Base-by-base conservation (phyloP, 2,329 filamentous ascomycete genomes). In the Fonsecaea erecta region DNA sequence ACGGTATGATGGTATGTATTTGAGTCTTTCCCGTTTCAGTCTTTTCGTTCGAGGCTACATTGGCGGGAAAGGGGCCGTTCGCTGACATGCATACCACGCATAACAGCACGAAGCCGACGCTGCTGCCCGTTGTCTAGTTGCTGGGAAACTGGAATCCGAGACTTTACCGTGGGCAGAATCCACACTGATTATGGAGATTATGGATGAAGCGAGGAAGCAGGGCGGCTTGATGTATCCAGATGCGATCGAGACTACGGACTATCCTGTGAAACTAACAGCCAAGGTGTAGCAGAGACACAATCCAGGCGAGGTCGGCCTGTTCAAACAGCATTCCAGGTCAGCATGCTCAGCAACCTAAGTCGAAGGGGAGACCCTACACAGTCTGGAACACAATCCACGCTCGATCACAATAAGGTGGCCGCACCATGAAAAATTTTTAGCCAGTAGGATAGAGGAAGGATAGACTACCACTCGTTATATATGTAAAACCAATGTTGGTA, bases 81-180 rank as follows among this genome's bases (percentile, higher is more conserved):
- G 21, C 43, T 48, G 43, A 48, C 43, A 24, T 48, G 18, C 26
- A 14, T 16, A 12, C 43, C 9, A 5, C 43, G 18, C 21, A 26
- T 21, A 14, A 21, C 26, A 67, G 60, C 69, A 68, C 59, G 69
- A 71, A 66, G 69, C 64, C 35, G 69, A 71, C 57, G 69, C 64
- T 18, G 69, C 69, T 8, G 69, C 67, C 16, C 57, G 62, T 37
- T 62, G 59, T 26, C 63, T 64, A 26, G 30, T 67, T 12, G 83
- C 88, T 52, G 91, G 90, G 70, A 75, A 96, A 65, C 83, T 90
- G 48, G 92, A 95, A 74, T 91, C 92, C 30, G 88, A 87, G 78
- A 84, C 88, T 73, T 89, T 96, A 81, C 92, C 92, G n/a, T 86
- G 87, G 82, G 83, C 86, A 51, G 93, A 97, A 83, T 94, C 90